Percentiles rank a stretch among this genome's conserved stretches.
Evolutionary conservation across 176 grass and related monocot species (phyloP).

Genomic region (Carex kokanica): DNA sequence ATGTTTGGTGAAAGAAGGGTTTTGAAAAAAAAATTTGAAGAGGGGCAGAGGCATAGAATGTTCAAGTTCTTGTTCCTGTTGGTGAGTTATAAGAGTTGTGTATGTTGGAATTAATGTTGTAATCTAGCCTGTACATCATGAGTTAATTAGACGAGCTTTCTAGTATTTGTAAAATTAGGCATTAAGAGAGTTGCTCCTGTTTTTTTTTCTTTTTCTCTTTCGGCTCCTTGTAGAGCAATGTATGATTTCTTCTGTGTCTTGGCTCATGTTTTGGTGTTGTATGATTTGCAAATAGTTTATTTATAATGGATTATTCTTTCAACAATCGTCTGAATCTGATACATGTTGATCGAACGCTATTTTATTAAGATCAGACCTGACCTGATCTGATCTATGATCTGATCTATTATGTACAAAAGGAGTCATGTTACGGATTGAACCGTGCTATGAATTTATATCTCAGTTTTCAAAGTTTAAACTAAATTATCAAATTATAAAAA

Average conservation of each 20-base stretch:
- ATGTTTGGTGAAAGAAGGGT: background rate
- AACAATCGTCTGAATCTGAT: background rate
- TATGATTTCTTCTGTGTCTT: background rate
- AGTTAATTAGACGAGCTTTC: background rate
- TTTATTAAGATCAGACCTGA: no score
- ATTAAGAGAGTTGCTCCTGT: background rate
- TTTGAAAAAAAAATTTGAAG: background rate
- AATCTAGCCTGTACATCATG: background rate
- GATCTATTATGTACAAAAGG: no score
- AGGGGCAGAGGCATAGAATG: background rate
- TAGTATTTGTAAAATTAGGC: slow-evolving; percentile 15
- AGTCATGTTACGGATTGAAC: no score
- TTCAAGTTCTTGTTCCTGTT: background rate
- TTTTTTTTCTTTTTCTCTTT: background rate
- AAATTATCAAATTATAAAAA: no score
- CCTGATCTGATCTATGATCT: no score
- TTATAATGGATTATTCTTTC: background rate
- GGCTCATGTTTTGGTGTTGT: background rate
- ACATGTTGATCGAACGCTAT: no score
- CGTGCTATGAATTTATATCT: no score
- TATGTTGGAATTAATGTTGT: background rate
- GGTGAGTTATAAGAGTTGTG: background rate
- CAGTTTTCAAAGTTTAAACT: no score
- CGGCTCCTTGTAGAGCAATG: background rate
- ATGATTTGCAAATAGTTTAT: background rate